Conservation (phyloP, 768 basidiomycete species). For the Agaricus blazei region DNA sequence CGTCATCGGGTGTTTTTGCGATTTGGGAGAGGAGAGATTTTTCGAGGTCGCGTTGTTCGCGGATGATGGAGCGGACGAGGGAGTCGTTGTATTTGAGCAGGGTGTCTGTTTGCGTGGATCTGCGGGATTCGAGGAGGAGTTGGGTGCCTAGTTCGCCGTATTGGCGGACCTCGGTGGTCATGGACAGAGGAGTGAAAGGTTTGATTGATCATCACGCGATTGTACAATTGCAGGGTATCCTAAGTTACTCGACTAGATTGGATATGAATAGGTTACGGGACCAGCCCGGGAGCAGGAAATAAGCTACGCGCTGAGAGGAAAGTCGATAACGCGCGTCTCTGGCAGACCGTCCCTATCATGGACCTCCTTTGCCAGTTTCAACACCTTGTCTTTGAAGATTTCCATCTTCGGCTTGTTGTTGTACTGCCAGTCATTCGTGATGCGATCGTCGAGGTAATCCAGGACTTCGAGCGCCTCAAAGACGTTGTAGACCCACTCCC, state of each 20-base stretch:
- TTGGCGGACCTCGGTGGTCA: constrained; percentile 54
- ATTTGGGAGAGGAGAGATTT: constrained; percentile 39
- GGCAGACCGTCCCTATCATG: constrained; percentile 1
- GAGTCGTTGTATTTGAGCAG: constrained; percentile 90
- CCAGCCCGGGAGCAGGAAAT: constrained; percentile 3
- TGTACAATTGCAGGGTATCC: constrained; percentile 3
- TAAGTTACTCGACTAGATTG: not conserved
- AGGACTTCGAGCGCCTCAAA: constrained; percentile 9
- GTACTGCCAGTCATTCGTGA: constrained; percentile 10
- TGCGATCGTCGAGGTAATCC: constrained; percentile 8
- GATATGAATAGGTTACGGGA: constrained; percentile 7
- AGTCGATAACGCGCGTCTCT: constrained; percentile 8
- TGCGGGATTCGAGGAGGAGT: constrained; percentile 80
- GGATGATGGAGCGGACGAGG: constrained; percentile 78
- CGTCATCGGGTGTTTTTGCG: constrained; percentile 19
- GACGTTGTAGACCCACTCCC: constrained; percentile 11
- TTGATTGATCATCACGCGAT: not conserved
- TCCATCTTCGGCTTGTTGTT: constrained; percentile 10
- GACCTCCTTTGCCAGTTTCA: constrained; percentile 4
- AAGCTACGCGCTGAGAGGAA: constrained; percentile 2
- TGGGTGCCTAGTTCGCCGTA: constrained; percentile 85
- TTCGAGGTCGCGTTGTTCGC: constrained; percentile 90
- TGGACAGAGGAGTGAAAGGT: constrained; percentile 18
- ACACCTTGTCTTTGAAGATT: constrained; percentile 7
- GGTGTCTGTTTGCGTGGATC: constrained; percentile 79